Conservation (phyloP, 306 rosid genomes). For the Quercus variabilis region DNA sequence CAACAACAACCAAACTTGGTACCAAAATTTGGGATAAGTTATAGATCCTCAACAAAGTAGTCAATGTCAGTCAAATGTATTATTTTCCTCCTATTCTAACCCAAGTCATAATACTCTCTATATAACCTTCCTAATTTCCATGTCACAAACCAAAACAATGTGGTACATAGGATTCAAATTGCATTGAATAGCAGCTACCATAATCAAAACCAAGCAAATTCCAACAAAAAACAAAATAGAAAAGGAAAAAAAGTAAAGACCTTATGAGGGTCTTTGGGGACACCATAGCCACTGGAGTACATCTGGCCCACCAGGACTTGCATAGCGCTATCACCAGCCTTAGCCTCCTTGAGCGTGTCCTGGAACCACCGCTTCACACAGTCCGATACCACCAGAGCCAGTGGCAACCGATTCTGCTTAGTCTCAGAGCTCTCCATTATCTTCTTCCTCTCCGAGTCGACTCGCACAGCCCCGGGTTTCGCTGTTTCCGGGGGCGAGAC, state of each 20-base stretch:
- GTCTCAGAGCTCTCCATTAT: conserved; percentile 35
- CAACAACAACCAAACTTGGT: too few relatives aligned
- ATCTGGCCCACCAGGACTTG: conserved; percentile 78
- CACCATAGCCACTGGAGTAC: conserved; percentile 78
- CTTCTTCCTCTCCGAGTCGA: conserved; percentile 27
- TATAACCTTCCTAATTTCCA: too few relatives aligned
- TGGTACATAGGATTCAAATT: background rate
- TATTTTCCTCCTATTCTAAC: too few relatives aligned
- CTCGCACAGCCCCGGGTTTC: conserved; percentile 25
- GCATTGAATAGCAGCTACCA: background rate
- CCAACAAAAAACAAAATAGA: background rate
- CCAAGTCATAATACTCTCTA: too few relatives aligned
- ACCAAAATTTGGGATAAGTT: too few relatives aligned
- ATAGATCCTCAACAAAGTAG: too few relatives aligned
- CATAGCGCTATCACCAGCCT: conserved; percentile 58
- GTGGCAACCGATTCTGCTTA: conserved; percentile 43
- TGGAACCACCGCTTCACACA: conserved; percentile 80
- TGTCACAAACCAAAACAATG: background rate
- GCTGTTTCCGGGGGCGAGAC: conserved; percentile 29
- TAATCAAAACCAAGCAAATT: background rate
- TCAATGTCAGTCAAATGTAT: too few relatives aligned
- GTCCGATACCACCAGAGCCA: conserved; percentile 65
- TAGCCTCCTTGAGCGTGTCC: conserved; percentile 81
- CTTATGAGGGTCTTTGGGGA: conserved; percentile 55
- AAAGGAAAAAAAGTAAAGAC: conserved; percentile 17